phyloP scores from a whole-genome alignment of 2,329 filamentous ascomycete genomes.

The Colletotrichum sp. region DNA sequence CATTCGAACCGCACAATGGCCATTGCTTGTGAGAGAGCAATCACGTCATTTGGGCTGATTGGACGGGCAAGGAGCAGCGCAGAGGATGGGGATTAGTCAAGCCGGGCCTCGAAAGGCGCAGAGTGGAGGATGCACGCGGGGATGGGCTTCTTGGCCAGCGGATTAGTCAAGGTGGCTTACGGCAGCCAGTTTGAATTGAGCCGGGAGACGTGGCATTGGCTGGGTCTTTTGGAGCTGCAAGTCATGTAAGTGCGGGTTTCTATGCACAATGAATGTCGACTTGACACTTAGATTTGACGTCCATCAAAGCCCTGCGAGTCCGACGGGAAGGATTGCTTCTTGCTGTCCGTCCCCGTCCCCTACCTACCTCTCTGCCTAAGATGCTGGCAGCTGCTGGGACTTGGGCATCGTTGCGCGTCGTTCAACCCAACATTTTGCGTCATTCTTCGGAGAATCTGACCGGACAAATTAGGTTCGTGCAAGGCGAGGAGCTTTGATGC shows the following conservation, averaged over 20 bases:
- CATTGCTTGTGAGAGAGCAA: conserved; percentile 2
- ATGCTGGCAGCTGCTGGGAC: not conserved
- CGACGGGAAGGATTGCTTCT: not conserved
- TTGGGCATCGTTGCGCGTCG: not conserved
- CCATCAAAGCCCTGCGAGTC: not conserved
- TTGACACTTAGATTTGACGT: not conserved
- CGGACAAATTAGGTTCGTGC: not conserved
- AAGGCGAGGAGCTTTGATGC: not conserved
- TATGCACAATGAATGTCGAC: not conserved
- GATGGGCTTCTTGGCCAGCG: not conserved
- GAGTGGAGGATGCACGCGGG: not conserved
- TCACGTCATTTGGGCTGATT: conserved; percentile 16
- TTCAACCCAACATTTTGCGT: not conserved
- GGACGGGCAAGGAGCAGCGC: not conserved
- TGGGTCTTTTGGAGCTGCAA: not conserved
- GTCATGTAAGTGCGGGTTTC: not conserved
- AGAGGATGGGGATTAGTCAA: conserved; percentile 10
- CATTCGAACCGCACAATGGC: not conserved
- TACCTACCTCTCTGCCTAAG: not conserved
- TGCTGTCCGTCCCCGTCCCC: not conserved
- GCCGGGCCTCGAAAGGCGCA: not conserved
- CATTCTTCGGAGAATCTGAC: not conserved
- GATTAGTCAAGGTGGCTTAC: conserved; percentile 8
- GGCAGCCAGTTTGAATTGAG: not conserved
- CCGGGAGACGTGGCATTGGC: not conserved